Conservation (phyloP, 352 stramenopile species). For the Pythium rhizo-oryzae region DNA sequence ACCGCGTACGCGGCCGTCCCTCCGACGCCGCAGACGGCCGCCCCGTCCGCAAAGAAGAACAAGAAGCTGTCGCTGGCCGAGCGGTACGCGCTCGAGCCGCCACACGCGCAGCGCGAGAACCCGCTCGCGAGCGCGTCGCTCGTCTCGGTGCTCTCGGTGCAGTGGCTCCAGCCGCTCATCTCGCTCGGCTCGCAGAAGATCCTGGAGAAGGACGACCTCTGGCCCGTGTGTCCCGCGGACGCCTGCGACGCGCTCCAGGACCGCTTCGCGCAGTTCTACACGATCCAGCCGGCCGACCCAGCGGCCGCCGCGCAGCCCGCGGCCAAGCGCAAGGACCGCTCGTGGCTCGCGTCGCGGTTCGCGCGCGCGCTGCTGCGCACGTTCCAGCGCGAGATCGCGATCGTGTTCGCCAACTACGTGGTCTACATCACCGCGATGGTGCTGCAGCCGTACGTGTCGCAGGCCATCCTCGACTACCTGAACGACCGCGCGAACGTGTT, state of each 20-base stretch:
- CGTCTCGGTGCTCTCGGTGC: slow-evolving; percentile 34
- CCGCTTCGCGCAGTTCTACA: slow-evolving; percentile 31
- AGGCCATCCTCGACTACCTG: slow-evolving; percentile 41
- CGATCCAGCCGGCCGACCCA: slow-evolving; percentile 10
- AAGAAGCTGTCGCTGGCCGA: slow-evolving; percentile 19
- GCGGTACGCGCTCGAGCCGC: slow-evolving; percentile 34
- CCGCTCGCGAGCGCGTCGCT: slow-evolving; percentile 40
- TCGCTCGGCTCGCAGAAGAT: slow-evolving; percentile 39
- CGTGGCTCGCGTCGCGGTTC: slow-evolving; percentile 29
- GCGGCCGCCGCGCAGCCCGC: background rate
- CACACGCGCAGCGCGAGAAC: slow-evolving; percentile 27
- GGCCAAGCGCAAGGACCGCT: background rate
- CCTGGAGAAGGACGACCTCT: slow-evolving; percentile 46
- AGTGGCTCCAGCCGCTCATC: slow-evolving; percentile 45
- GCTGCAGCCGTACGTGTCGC: slow-evolving; percentile 39
- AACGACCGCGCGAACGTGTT: slow-evolving; percentile 34
- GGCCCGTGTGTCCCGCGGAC: slow-evolving; percentile 34
- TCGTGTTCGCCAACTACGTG: slow-evolving; percentile 31
- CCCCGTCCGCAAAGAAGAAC: background rate
- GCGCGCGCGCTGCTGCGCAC: slow-evolving; percentile 32
- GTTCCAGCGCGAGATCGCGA: slow-evolving; percentile 29
- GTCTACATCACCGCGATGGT: slow-evolving; percentile 38
- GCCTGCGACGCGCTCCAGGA: slow-evolving; percentile 31
- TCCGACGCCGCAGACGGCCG: slow-evolving; percentile 18
- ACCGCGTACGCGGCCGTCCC: slow-evolving; percentile 26